phyloP scores from a whole-genome alignment of 768 basidiomycete species.

The Steccherinum ochraceum region DNA sequence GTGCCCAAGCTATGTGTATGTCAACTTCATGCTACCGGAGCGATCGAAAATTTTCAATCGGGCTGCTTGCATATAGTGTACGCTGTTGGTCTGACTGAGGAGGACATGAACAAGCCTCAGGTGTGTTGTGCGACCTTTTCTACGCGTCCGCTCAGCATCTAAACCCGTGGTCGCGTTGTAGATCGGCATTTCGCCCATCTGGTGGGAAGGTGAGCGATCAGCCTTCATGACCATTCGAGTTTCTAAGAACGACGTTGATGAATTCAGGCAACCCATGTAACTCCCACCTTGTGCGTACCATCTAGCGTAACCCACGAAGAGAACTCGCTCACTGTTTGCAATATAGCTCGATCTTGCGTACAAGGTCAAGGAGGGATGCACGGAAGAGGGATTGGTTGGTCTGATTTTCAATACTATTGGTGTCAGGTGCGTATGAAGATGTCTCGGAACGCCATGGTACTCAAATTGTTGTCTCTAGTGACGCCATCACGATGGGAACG shows the following conservation, averaged over 20 bases:
- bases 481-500: conserved; percentile 88
- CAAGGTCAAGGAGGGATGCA: conserved; percentile 78
- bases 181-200: conserved; percentile 85
- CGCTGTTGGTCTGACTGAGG: conserved; percentile 68
- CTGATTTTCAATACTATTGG: conserved; percentile 84
- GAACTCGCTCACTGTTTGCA: neutral
- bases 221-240: conserved; percentile 11
- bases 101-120: conserved; percentile 83
- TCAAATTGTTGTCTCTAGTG: conserved; percentile 32
- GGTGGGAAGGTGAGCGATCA: conserved; percentile 73
- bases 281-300: conserved; percentile 55
- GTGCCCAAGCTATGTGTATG: conserved; percentile 84
- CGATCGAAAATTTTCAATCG: neutral
- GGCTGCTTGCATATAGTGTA: conserved; percentile 45
- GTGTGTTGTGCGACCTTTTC: conserved; percentile 29
- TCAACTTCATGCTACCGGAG: conserved; percentile 4
- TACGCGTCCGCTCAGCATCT: neutral
- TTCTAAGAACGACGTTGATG: neutral
- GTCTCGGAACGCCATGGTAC: neutral
- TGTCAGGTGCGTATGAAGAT: conserved; percentile 49
- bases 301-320: neutral
- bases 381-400: conserved; percentile 74
- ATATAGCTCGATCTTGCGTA: conserved; percentile 69
- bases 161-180: conserved; percentile 18
- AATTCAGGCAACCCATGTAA: conserved; percentile 79